Conservation (phyloP, 1,139 yeast species). For the Diutina neorugosa region DNA sequence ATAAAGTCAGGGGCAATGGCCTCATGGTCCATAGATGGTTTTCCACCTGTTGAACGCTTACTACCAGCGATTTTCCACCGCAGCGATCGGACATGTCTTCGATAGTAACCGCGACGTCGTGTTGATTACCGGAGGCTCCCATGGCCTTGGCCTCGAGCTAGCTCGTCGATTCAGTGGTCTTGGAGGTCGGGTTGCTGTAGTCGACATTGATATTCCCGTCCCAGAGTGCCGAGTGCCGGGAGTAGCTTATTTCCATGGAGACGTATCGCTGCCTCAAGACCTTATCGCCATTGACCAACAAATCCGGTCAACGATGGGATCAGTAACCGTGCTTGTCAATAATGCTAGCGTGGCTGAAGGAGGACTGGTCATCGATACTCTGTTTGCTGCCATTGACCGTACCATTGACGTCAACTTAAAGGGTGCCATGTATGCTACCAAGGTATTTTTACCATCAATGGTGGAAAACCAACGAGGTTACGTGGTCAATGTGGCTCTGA, state of each 20-base stretch:
- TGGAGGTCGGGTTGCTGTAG: conserved; percentile 42
- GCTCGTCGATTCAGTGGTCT: conserved; percentile 28
- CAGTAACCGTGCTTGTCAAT: conserved; percentile 56
- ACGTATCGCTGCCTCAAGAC: conserved; percentile 41
- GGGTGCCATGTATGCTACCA: conserved; percentile 59
- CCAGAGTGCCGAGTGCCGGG: conserved; percentile 19
- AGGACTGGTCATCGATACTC: conserved; percentile 38
- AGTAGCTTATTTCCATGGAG: conserved; percentile 51
- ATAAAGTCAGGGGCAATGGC: not conserved
- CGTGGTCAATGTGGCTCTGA: conserved; percentile 71
- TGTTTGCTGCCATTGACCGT: conserved; percentile 45
- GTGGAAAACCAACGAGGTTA: conserved; percentile 51
- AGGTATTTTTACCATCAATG: conserved; percentile 67
- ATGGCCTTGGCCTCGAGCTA: conserved; percentile 67
- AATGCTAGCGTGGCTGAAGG: conserved; percentile 74
- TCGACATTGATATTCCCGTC: conserved; percentile 44
- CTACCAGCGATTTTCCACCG: conserved; percentile 13
- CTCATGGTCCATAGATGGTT: not conserved
- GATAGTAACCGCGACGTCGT: conserved; percentile 45
- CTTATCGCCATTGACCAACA: conserved; percentile 23
- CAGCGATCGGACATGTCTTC: conserved; percentile 36
- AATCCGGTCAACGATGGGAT: conserved; percentile 42
- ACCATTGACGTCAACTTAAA: conserved; percentile 55
- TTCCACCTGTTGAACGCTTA: not conserved
- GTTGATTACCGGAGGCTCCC: conserved; percentile 72